phyloP scores from a whole-genome alignment of 225 moss, liverwort and hornwort species.

The Straminergon stramineum region DNA sequence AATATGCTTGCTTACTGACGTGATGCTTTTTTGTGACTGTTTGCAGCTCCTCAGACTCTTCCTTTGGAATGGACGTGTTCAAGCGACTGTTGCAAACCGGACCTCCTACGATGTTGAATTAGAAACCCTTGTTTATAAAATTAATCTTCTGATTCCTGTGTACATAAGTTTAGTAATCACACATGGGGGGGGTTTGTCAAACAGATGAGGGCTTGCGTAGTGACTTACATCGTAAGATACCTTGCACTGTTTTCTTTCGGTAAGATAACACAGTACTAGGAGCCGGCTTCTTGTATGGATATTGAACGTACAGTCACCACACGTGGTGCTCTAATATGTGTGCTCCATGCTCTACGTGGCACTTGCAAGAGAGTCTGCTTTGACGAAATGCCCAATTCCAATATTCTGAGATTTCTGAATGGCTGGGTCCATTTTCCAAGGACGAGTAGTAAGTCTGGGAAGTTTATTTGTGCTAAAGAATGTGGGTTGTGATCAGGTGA shows the following conservation, averaged over 20 bases:
- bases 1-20: neutral
- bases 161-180: conserved; percentile 8
- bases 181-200: neutral
- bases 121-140: conserved; percentile 13
- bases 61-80: conserved; percentile 97
- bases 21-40: neutral
- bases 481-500: neutral
- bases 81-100: conserved; percentile 96
- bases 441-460: neutral
- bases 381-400: neutral
- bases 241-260: neutral
- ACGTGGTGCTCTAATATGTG: neutral
- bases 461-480: neutral
- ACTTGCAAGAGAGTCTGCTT: neutral
- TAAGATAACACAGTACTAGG: neutral
- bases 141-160: neutral
- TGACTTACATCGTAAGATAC: neutral
- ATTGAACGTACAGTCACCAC: neutral
- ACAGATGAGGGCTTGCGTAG: neutral
- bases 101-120: conserved; percentile 91
- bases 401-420: neutral
- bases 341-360: neutral
- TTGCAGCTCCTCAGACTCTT: conserved; percentile 92
- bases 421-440: neutral
- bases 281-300: neutral